Evolutionary conservation across 176 grass and related monocot species (phyloP).

Genomic region (Cymbopogon citratus): DNA sequence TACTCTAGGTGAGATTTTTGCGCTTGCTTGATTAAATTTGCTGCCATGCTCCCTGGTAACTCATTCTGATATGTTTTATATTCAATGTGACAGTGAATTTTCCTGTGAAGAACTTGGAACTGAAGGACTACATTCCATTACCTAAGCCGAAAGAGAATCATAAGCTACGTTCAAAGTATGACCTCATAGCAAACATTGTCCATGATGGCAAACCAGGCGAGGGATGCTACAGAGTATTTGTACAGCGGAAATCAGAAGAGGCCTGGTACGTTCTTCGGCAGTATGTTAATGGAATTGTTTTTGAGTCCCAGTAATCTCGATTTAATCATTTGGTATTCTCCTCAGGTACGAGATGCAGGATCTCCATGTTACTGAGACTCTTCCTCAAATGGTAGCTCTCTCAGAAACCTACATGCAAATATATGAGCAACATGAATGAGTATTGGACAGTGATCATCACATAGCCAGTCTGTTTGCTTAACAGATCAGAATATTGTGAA

Average conservation of each 20-base stretch:
- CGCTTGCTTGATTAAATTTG: neutral
- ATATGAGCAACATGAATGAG: conserved; percentile 88
- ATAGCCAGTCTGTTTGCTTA: neutral
- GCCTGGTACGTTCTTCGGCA: conserved; percentile 51
- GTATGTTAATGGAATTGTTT: neutral
- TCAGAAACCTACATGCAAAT: conserved; percentile 98
- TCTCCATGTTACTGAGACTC: conserved; percentile 93
- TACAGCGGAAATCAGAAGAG: conserved; percentile 89
- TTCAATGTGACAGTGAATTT: conserved; percentile 65
- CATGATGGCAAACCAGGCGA: conserved; percentile 94
- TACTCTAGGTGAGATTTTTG: conserved; percentile 56
- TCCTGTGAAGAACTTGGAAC: conserved; percentile 93
- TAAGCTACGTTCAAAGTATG: conserved; percentile 80
- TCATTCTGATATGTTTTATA: conserved; percentile 18
- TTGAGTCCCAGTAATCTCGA: neutral
- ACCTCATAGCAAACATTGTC: conserved; percentile 94
- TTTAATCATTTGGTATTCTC: conserved; percentile 8
- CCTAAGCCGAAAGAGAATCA: conserved; percentile 58
- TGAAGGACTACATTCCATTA: conserved; percentile 97
- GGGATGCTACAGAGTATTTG: conserved; percentile 90
- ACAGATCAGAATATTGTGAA: neutral
- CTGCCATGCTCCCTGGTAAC: neutral
- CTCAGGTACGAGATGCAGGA: conserved; percentile 98
- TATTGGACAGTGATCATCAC: neutral
- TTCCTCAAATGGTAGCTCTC: conserved; percentile 94